A percentile compares a stretch with the other conserved stretches of the same genome.
phyloP scores from a whole-genome alignment of 805 yeast species.

The Priceomyces haplophilus region DNA sequence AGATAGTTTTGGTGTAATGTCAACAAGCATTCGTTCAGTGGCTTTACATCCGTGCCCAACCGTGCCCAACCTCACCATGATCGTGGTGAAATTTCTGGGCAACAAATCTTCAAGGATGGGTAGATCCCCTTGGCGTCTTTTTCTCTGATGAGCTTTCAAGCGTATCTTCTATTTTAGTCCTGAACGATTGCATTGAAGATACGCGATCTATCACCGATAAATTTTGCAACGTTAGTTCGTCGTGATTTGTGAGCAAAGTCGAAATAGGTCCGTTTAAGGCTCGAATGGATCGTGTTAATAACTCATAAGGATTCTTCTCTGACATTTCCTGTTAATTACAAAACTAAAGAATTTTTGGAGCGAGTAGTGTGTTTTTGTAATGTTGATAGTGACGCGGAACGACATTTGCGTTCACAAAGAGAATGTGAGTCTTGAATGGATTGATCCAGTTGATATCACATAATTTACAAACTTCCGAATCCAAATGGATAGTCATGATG shows the following conservation, averaged over 20 bases:
- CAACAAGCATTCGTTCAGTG: too few relatives aligned
- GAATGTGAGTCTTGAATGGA: neutral
- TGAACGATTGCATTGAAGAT: constrained; percentile 12
- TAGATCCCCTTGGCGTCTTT: too few relatives aligned
- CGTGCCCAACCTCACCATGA: too few relatives aligned
- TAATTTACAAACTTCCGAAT: neutral
- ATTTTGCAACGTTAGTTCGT: constrained; percentile 28
- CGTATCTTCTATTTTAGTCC: neutral
- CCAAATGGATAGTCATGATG: constrained; percentile 7
- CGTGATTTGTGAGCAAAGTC: constrained; percentile 25
- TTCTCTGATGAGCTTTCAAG: neutral
- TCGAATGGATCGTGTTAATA: constrained; percentile 20
- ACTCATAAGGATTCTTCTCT: constrained; percentile 22
- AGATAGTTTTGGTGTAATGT: too few relatives aligned
- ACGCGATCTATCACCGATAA: constrained; percentile 24
- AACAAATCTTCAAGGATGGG: too few relatives aligned
- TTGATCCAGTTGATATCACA: too few relatives aligned
- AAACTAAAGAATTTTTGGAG: neutral
- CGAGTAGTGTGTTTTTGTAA: neutral
- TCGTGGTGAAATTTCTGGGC: too few relatives aligned
- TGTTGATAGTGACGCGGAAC: constrained; percentile 2
- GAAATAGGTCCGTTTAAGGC: constrained; percentile 24
- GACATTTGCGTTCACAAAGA: neutral
- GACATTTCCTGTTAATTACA: neutral
- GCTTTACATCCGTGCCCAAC: too few relatives aligned